Conservation (phyloP, 768 basidiomycete genomes). For the Mycena belliarum region DNA sequence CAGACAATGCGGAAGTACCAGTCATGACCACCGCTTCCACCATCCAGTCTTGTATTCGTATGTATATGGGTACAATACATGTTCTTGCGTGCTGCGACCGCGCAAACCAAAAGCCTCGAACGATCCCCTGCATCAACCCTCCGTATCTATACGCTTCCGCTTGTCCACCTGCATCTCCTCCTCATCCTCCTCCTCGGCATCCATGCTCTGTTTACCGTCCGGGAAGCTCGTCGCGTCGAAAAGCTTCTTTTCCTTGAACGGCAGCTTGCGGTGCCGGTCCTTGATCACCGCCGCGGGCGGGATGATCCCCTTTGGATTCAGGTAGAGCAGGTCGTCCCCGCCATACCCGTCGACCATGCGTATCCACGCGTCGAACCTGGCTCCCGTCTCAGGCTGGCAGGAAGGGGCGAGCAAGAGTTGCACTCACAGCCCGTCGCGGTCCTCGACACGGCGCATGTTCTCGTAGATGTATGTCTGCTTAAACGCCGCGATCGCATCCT, state of each 20-base stretch:
- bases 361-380: conserved; percentile 87
- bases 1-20: conserved; percentile 92
- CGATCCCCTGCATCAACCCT: conserved; percentile 38
- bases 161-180: conserved; percentile 36
- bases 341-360: conserved; percentile 72
- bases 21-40: conserved; percentile 38
- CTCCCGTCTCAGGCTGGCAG: too few species aligned
- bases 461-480: conserved; percentile 86
- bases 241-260: conserved; percentile 67
- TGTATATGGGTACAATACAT: too few species aligned
- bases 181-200: conserved; percentile 33
- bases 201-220: conserved; percentile 35
- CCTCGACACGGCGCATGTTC: conserved; percentile 84
- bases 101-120: too few species aligned
- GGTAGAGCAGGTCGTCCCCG: conserved; percentile 76
- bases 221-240: conserved; percentile 67
- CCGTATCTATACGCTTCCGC: conserved; percentile 50
- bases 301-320: conserved; percentile 77
- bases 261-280: conserved; percentile 42
- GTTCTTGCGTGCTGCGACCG: too few species aligned
- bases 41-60: background rate
- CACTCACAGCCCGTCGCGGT: conserved; percentile 74
- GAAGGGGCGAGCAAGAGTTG: background rate
- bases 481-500: conserved; percentile 74
- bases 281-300: conserved; percentile 69